phyloP scores from a whole-genome alignment of 352 stramenopile species.

The Globisporangium splendens region DNA sequence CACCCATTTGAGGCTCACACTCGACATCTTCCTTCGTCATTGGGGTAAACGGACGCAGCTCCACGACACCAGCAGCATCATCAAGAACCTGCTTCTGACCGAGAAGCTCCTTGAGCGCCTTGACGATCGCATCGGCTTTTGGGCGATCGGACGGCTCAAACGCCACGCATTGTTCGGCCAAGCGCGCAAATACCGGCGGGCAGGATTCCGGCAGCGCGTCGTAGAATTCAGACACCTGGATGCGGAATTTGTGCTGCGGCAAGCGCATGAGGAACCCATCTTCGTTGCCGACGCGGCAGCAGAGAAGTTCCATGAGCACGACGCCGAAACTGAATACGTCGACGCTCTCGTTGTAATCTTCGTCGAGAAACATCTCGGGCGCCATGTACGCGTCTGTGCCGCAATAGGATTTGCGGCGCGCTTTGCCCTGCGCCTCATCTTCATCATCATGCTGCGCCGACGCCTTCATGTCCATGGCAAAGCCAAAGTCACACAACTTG shows the following conservation, averaged over 20 bases:
- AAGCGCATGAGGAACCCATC: conserved; percentile 80
- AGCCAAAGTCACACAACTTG: conserved; percentile 86
- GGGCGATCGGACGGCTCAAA: conserved; percentile 76
- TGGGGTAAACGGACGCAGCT: conserved; percentile 63
- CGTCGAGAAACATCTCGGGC: conserved; percentile 80
- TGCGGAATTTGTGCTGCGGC: conserved; percentile 79
- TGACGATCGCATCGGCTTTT: conserved; percentile 39
- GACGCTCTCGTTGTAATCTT: conserved; percentile 83
- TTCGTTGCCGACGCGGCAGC: conserved; percentile 72
- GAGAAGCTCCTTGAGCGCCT: conserved; percentile 39
- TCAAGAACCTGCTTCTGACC: conserved; percentile 21
- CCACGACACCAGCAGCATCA: conserved; percentile 14
- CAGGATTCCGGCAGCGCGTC: conserved; percentile 58
- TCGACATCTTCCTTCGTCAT: conserved; percentile 27
- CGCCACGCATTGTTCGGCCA: conserved; percentile 70
- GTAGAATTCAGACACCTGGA: conserved; percentile 61
- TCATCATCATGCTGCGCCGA: conserved; percentile 18
- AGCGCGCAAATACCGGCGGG: conserved; percentile 43
- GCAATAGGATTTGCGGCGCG: conserved; percentile 81
- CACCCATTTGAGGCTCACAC: conserved; percentile 56
- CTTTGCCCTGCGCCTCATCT: conserved; percentile 26
- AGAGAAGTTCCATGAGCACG: conserved; percentile 86
- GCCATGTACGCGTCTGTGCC: conserved; percentile 86
- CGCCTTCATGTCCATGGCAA: conserved; percentile 67
- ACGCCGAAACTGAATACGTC: conserved; percentile 86